A percentile compares a stretch with the other conserved stretches of the same genome.
Evolutionary conservation across 495 filamentous ascomycete genomes (phyloP).

Genomic region (Podospora comata): DNA sequence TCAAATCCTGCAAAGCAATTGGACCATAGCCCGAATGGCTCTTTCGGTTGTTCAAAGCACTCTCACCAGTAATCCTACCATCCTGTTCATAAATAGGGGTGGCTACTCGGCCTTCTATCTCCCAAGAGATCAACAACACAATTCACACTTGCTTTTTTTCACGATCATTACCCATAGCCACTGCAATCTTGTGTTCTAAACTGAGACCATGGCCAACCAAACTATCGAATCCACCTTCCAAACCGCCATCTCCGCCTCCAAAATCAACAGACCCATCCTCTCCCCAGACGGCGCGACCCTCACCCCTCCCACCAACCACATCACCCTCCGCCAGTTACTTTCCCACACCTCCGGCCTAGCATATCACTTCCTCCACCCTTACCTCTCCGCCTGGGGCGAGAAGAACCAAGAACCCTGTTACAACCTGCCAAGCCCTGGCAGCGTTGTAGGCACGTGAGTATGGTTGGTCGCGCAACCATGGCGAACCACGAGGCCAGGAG

Average conservation of each 20-base stretch:
- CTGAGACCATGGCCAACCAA: not conserved
- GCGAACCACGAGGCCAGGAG: too few species aligned
- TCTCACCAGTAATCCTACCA: too few species aligned
- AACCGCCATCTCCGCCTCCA: conserved; percentile 28
- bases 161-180: not conserved
- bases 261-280: conserved; percentile 24
- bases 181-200: not conserved
- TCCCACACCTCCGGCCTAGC: conserved; percentile 7
- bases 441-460: too few species aligned
- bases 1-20: not conserved
- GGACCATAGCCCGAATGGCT: not conserved
- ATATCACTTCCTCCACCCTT: conserved; percentile 30
- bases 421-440: too few species aligned
- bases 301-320: not conserved
- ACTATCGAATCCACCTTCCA: conserved; percentile 24
- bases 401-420: not conserved
- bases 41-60: not conserved
- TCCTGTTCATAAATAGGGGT: not conserved
- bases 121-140: not conserved
- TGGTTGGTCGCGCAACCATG: too few species aligned
- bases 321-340: not conserved
- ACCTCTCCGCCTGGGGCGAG: conserved; percentile 22
- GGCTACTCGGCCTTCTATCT: not conserved
- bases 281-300: not conserved
- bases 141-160: not conserved